These are phyloP conservation scores for Euphorbia lathyris DNA, from an alignment of 345 rosid species.

Conservation along the genomic window DNA sequence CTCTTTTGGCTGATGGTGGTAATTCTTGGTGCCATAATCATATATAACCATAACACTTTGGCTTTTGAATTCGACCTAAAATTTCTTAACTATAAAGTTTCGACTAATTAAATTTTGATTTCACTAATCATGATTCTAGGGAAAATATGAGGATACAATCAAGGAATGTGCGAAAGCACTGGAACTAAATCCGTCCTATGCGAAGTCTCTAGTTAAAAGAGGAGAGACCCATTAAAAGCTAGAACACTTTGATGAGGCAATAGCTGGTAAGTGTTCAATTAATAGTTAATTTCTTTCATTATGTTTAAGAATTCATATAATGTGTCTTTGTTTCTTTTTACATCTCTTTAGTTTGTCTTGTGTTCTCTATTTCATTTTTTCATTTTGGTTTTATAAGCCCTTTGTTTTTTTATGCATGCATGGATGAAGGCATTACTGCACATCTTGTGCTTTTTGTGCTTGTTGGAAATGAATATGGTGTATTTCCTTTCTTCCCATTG, in stretches of 20 bases:
- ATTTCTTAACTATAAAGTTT: neutral
- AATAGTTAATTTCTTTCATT: neutral
- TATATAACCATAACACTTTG: neutral
- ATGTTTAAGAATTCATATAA: neutral
- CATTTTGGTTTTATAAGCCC: neutral
- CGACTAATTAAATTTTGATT: neutral
- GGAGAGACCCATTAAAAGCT: constrained; percentile 90
- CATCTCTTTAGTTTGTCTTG: neutral
- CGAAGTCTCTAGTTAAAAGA: constrained; percentile 74
- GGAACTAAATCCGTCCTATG: constrained; percentile 69
- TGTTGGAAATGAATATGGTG: neutral
- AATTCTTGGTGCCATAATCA: neutral
- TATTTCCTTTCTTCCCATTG: neutral
- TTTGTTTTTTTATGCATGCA: neutral
- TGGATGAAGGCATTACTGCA: neutral
- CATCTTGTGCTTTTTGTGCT: neutral
- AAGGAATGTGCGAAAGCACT: constrained; percentile 82
- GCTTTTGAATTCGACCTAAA: neutral
- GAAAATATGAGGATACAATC: constrained; percentile 67
- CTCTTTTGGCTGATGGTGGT: neutral
- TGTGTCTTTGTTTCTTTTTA: neutral
- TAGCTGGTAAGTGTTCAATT: constrained; percentile 49
- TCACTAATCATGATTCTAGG: constrained; percentile 31
- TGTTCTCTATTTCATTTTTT: neutral
- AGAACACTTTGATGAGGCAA: constrained; percentile 82